phyloP scores from a whole-genome alignment of 2,329 filamentous ascomycete genomes.

The Periconia macrospinosa region DNA sequence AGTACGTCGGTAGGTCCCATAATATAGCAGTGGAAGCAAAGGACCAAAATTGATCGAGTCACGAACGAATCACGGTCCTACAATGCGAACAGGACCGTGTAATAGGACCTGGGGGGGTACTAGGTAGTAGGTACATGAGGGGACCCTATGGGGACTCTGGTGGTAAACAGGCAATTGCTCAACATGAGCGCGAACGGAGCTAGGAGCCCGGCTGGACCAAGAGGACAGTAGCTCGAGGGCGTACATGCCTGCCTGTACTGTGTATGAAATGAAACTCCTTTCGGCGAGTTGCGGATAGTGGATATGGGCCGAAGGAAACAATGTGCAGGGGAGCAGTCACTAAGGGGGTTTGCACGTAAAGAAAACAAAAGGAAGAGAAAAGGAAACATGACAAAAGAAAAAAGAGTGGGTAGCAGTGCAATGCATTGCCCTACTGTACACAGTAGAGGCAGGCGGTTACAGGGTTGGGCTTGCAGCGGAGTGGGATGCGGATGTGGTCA shows the following conservation, averaged over 20 bases:
- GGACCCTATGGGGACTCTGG: slow-evolving; percentile 2
- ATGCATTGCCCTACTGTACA: neutral
- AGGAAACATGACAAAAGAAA: slow-evolving; percentile 8
- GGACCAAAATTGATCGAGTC: neutral
- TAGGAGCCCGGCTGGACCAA: slow-evolving; percentile 16
- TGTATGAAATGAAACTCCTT: slow-evolving; percentile 15
- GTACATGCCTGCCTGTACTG: slow-evolving; percentile 6
- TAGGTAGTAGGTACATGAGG: neutral
- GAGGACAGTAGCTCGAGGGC: slow-evolving; percentile 10
- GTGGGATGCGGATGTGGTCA: slow-evolving; percentile 19
- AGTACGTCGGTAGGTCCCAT: slow-evolving; percentile 16
- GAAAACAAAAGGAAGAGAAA: slow-evolving; percentile 20
- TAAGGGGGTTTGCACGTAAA: slow-evolving; percentile 28
- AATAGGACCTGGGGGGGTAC: neutral
- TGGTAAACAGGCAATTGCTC: slow-evolving; percentile 11
- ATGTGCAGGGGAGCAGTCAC: slow-evolving; percentile 21
- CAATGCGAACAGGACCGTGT: slow-evolving; percentile 14
- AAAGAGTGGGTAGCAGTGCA: neutral
- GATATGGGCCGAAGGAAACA: slow-evolving; percentile 17
- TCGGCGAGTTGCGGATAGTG: slow-evolving; percentile 17
- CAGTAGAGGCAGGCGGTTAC: no score
- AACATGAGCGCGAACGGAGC: slow-evolving; percentile 9
- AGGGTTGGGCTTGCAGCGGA: slow-evolving; percentile 11
- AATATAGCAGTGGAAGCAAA: slow-evolving; percentile 11
- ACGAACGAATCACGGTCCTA: slow-evolving; percentile 9